These are phyloP conservation scores for Daldinia childiae DNA, from an alignment of 495 filamentous ascomycete genomes.

Conservation along the genomic window DNA sequence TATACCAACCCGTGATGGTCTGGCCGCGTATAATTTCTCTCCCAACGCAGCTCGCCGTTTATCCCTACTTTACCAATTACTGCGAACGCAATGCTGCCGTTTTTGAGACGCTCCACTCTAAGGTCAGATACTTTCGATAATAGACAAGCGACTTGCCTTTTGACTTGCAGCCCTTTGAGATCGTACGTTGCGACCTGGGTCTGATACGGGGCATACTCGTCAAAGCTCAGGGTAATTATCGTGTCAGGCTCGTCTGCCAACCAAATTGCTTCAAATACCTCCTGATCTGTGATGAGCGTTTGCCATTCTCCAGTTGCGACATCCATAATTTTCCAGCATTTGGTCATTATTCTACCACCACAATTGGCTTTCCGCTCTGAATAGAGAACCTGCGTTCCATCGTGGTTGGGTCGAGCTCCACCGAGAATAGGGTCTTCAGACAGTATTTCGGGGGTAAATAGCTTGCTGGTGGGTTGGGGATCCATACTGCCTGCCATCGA, in stretches of 20 bases:
- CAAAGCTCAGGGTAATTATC: slow-evolving; percentile 35
- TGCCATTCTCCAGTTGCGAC: slow-evolving; percentile 31
- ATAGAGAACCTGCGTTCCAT: slow-evolving; percentile 43
- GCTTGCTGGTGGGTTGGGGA: not conserved
- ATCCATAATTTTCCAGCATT: slow-evolving; percentile 14
- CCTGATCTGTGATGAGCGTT: not conserved
- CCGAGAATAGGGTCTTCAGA: not conserved
- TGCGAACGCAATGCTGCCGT: slow-evolving; percentile 39
- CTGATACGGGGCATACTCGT: no score
- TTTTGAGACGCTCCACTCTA: slow-evolving; percentile 34
- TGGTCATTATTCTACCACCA: not conserved
- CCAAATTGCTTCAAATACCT: slow-evolving; percentile 17
- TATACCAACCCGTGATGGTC: not conserved
- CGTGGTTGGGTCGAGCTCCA: slow-evolving; percentile 29
- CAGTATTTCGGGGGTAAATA: not conserved
- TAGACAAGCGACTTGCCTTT: slow-evolving; percentile 8
- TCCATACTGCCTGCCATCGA: not conserved
- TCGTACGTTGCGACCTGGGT: not conserved
- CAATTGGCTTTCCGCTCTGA: slow-evolving; percentile 5
- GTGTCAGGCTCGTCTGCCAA: slow-evolving; percentile 32
- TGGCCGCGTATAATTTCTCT: not conserved
- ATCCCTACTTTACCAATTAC: slow-evolving; percentile 29
- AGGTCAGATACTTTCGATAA: slow-evolving; percentile 20
- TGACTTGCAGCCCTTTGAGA: not conserved
- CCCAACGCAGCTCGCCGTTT: slow-evolving; percentile 18